A percentile compares a stretch with the other conserved stretches of the same genome.
These are phyloP conservation scores for Cladosporium oxysporum DNA, from an alignment of 2,329 filamentous ascomycete species.

Conservation along the genomic window DNA sequence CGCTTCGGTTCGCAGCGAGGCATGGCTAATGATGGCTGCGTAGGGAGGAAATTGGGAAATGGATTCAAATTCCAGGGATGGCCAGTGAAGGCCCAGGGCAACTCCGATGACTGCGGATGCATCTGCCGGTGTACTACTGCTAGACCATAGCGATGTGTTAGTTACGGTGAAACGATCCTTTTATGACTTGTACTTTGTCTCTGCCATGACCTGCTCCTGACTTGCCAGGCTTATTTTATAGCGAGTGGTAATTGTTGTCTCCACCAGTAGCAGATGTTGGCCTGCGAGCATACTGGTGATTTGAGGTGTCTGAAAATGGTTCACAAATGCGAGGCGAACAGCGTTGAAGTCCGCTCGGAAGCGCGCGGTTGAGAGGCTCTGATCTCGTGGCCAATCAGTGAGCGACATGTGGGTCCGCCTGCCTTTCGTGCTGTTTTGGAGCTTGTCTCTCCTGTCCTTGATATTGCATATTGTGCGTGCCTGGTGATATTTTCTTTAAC, in stretches of 20 bases:
- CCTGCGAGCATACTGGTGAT: neutral
- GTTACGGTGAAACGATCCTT: conserved; percentile 14
- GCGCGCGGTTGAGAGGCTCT: neutral
- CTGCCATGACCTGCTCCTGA: no score
- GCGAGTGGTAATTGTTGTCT: neutral
- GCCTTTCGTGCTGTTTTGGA: neutral
- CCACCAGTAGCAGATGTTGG: neutral
- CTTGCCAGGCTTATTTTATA: no score
- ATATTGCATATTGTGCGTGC: no score
- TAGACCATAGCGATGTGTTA: conserved; percentile 17
- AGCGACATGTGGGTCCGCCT: neutral
- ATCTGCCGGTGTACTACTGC: conserved; percentile 17
- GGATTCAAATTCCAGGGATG: neutral
- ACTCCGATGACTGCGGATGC: conserved; percentile 1
- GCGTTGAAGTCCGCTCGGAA: conserved; percentile 3
- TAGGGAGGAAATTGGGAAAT: conserved; percentile 12
- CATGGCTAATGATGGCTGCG: conserved; percentile 10
- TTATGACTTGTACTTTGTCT: conserved; percentile 4
- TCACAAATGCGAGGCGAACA: neutral
- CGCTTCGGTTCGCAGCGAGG: conserved; percentile 11
- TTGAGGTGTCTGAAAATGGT: neutral
- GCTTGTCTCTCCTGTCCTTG: neutral
- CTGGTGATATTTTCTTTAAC: no score
- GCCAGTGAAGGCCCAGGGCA: conserved; percentile 9
- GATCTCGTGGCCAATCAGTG: neutral